Base-by-base conservation (phyloP, 2,329 filamentous ascomycete genomes). In the Aureobasidium sp. region DNA sequence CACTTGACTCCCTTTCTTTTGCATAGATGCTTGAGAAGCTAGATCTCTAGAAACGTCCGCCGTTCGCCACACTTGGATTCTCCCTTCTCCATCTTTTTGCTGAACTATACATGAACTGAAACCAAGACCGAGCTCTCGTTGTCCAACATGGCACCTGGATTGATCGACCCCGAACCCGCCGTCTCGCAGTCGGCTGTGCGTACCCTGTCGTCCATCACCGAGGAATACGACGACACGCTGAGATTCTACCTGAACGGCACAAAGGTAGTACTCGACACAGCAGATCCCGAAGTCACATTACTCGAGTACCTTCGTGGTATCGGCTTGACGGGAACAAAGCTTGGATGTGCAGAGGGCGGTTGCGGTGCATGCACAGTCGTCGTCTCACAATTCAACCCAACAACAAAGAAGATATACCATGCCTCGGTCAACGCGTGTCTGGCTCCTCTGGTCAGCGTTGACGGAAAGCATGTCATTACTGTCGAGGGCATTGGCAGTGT, bases 401-500 rank as follows among this genome's bases (percentile, higher is more conserved):
- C 91, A 3, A 97, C 92, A 6, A 90, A 90, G 70, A 84, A 89
- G 73, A 90, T 97, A 68, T 97, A 97, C 72, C 93, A 99, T 79
- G 94, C 94, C 62, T 95, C 90, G 60, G 90, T 97, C 64, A 99
- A 99, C 73, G 94, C 94, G 45, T 99, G 94, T 73, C 80, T 99
- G 58, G 93, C 94, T 12, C 94, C 94, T 7, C 82, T 99, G 51
- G 89, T 91, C 67, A 96, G 91, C 70, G 84, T 97, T 47, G 94
- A 97, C 73, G 94, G 94, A 48, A 99, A 99, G 74, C 94, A 99
- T 82, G 91, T 97, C 70, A 92, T 99, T 72, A 99, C 94, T 3
- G 87, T 99, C 44, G 94, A 99, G 76, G 94, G 94, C 7, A 97
- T 99, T 69, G 94, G 94, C 12, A 90, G 88, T 72, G 87, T 90